phyloP scores from a whole-genome alignment of 2,329 filamentous ascomycete genomes.

The Nothomitra cinnamomea region DNA sequence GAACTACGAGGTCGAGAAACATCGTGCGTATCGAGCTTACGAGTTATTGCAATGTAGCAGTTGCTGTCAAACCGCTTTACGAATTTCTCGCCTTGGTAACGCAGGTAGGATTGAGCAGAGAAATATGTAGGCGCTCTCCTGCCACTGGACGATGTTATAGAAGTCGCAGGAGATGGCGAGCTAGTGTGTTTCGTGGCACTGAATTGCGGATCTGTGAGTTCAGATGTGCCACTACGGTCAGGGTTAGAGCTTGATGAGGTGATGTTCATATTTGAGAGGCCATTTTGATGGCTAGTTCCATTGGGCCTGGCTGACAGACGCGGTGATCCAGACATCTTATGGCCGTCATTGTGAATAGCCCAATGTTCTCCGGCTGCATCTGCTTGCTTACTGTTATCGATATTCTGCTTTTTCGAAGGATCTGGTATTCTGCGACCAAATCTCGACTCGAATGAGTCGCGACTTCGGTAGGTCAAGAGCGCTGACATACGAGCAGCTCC shows the following conservation, averaged over 20 bases:
- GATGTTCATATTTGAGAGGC: slow-evolving; percentile 10
- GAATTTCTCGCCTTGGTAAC: slow-evolving; percentile 93
- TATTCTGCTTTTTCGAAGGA: slow-evolving; percentile 64
- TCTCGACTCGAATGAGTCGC: slow-evolving; percentile 89
- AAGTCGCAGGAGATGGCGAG: slow-evolving; percentile 11
- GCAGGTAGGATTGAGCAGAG: slow-evolving; percentile 90
- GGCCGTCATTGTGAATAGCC: slow-evolving; percentile 35
- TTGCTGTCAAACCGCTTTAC: slow-evolving; percentile 95
- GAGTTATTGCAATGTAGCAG: slow-evolving; percentile 96
- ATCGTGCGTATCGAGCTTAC: slow-evolving; percentile 95
- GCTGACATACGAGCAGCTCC: slow-evolving; percentile 95
- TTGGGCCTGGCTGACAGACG: slow-evolving; percentile 18
- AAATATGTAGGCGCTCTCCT: slow-evolving; percentile 57
- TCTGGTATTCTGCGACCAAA: slow-evolving; percentile 91
- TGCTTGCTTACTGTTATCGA: slow-evolving; percentile 37
- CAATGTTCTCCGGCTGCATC: slow-evolving; percentile 26
- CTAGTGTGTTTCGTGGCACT: slow-evolving; percentile 22
- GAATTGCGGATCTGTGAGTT: slow-evolving; percentile 26
- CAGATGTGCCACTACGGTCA: not conserved
- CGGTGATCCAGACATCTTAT: slow-evolving; percentile 29
- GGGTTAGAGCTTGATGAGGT: slow-evolving; percentile 10
- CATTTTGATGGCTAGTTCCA: not conserved
- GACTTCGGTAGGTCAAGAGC: slow-evolving; percentile 84
- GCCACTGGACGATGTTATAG: slow-evolving; percentile 16
- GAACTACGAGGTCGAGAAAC: slow-evolving; percentile 57